Percentiles rank a stretch among this genome's conserved stretches.
These are phyloP conservation scores for Kwoniella bestiolae DNA, from an alignment of 768 basidiomycete species.

Conservation along the genomic window DNA sequence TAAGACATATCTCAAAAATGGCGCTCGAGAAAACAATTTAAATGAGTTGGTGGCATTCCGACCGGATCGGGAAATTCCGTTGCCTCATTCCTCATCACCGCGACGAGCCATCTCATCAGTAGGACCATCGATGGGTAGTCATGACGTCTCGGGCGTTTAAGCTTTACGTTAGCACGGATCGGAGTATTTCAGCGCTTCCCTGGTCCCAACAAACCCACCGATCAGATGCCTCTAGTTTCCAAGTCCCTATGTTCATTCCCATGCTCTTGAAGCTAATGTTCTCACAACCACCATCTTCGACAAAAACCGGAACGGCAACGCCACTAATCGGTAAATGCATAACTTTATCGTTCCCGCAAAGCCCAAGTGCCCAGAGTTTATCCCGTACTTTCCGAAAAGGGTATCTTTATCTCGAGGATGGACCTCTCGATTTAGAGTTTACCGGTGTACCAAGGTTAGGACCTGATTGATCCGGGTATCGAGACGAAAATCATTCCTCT, in stretches of 20 bases:
- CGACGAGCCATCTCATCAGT: constrained; percentile 21
- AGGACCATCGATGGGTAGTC: constrained; percentile 8
- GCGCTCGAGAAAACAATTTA: constrained; percentile 11
- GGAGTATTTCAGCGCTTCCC: constrained; percentile 4
- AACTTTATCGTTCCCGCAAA: constrained; percentile 13
- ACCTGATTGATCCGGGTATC: constrained; percentile 4
- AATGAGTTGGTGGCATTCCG: constrained; percentile 14
- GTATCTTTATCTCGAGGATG: background rate
- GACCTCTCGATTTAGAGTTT: background rate
- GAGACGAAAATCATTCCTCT: too few species aligned
- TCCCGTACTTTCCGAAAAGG: constrained; percentile 4
- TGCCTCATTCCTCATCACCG: background rate
- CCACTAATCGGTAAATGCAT: constrained; percentile 9
- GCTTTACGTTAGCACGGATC: constrained; percentile 12
- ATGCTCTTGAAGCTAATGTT: background rate
- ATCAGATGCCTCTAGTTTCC: background rate
- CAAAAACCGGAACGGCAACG: background rate
- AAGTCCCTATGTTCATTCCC: background rate
- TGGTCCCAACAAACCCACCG: background rate
- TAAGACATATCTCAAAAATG: constrained; percentile 21
- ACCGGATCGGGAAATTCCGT: constrained; percentile 26
- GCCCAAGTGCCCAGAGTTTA: background rate
- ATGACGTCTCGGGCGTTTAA: constrained; percentile 17
- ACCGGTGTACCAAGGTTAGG: background rate
- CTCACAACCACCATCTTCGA: background rate